These are phyloP conservation scores for Paraphoma sp. DNA, from an alignment of 2,329 filamentous ascomycete species.

Conservation along the genomic window DNA sequence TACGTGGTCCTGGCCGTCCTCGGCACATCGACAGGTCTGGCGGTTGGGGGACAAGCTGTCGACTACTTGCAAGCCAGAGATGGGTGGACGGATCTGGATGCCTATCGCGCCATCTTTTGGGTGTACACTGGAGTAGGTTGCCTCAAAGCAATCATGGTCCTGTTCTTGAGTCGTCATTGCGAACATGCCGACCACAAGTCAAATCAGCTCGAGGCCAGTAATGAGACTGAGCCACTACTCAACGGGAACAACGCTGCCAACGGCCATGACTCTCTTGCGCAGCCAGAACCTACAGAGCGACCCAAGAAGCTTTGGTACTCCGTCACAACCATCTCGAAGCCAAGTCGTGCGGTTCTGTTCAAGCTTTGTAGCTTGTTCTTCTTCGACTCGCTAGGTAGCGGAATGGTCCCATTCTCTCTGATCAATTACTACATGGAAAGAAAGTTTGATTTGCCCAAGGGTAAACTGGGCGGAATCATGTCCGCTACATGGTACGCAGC, in stretches of 20 bases:
- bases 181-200: conserved; percentile 34
- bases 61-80: conserved; percentile 34
- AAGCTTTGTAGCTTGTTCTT: conserved; percentile 72
- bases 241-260: conserved; percentile 4
- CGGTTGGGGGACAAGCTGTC: conserved; percentile 47
- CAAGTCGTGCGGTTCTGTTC: conserved; percentile 62
- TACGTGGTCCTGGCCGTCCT: conserved; percentile 49
- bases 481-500: conserved; percentile 49
- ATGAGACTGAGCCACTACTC: conserved; percentile 37
- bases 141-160: conserved; percentile 46
- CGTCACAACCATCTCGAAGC: conserved; percentile 63
- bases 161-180: conserved; percentile 49
- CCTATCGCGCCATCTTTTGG: conserved; percentile 52
- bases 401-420: conserved; percentile 63
- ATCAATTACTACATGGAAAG: conserved; percentile 64
- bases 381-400: conserved; percentile 73
- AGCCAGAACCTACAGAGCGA: conserved; percentile 16
- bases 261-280: not conserved
- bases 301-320: conserved; percentile 28
- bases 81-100: conserved; percentile 47
- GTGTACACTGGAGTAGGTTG: conserved; percentile 51
- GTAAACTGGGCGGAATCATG: conserved; percentile 62
- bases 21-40: conserved; percentile 43
- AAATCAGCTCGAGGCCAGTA: conserved; percentile 1
- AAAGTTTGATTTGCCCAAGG: conserved; percentile 62